Evolutionary conservation across 768 basidiomycete genomes (phyloP).

Genomic region (Pulveroboletus sp.): DNA sequence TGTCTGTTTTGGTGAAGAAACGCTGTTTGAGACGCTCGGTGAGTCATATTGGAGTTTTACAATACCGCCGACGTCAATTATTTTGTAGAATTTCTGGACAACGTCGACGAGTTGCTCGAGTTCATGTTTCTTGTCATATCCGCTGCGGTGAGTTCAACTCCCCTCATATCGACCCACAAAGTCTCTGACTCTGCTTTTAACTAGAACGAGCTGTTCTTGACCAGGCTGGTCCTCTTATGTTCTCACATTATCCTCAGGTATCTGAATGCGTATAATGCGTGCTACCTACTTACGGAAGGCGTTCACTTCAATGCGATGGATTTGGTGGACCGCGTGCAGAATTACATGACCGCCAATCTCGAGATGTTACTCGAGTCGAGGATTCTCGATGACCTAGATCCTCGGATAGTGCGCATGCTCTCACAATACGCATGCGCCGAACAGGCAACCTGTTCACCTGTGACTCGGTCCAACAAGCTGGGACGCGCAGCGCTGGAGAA

Average conservation of each 20-base stretch:
- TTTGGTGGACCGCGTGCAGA: slow-evolving; percentile 67
- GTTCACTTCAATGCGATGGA: slow-evolving; percentile 66
- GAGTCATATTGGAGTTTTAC: slow-evolving; percentile 20
- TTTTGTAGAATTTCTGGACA: slow-evolving; percentile 53
- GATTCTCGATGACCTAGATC: slow-evolving; percentile 72
- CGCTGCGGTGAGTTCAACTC: slow-evolving; percentile 56
- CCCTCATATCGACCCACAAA: neutral
- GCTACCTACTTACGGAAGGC: slow-evolving; percentile 77
- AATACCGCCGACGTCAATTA: slow-evolving; percentile 1
- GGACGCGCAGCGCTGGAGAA: slow-evolving; percentile 52
- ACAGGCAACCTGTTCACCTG: slow-evolving; percentile 64
- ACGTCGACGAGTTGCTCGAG: slow-evolving; percentile 72
- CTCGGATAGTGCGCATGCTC: slow-evolving; percentile 63
- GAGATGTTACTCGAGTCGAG: slow-evolving; percentile 81
- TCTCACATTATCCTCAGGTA: slow-evolving; percentile 67
- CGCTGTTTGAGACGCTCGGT: slow-evolving; percentile 72
- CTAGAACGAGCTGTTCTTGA: slow-evolving; percentile 86
- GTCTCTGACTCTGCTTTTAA: neutral
- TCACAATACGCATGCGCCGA: slow-evolving; percentile 48
- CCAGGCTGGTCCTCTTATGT: slow-evolving; percentile 78
- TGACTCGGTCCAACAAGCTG: slow-evolving; percentile 54
- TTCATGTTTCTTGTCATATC: slow-evolving; percentile 86
- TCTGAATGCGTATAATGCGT: slow-evolving; percentile 70
- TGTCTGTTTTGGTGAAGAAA: slow-evolving; percentile 69
- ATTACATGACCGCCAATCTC: slow-evolving; percentile 77